phyloP scores from a whole-genome alignment of 768 basidiomycete species.

The Mycena amicta region DNA sequence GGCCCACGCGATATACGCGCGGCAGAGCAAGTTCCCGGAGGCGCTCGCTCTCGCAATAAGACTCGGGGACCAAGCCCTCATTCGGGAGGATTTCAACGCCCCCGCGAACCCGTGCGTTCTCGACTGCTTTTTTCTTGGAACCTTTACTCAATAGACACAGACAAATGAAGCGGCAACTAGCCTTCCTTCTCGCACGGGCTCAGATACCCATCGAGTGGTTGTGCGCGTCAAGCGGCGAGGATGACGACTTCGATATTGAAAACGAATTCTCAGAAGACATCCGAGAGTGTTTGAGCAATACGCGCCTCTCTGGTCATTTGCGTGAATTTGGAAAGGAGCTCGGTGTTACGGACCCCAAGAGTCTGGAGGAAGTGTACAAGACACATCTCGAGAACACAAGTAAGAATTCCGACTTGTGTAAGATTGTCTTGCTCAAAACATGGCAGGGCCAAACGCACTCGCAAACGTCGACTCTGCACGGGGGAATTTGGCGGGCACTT shows the following conservation, averaged over 20 bases:
- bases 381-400: conserved; percentile 90
- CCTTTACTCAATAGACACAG: conserved; percentile 36
- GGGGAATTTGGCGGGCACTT: conserved; percentile 93
- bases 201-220: conserved; percentile 92
- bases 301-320: conserved; percentile 82
- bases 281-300: conserved; percentile 83
- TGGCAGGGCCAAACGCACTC: conserved; percentile 61
- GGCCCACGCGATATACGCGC: conserved; percentile 86
- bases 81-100: conserved; percentile 86
- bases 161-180: conserved; percentile 92
- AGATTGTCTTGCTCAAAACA: background rate
- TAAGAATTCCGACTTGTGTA: conserved; percentile 33
- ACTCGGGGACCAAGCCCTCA: conserved; percentile 76
- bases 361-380: conserved; percentile 97
- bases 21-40: conserved; percentile 87
- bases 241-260: conserved; percentile 57
- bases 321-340: conserved; percentile 92
- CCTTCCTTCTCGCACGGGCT: conserved; percentile 90
- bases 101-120: conserved; percentile 81
- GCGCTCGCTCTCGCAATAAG: conserved; percentile 86
- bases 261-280: conserved; percentile 81
- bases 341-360: conserved; percentile 86
- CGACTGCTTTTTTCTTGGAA: background rate
- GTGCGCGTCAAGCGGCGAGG: conserved; percentile 54
- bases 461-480: conserved; percentile 90